Conservation (phyloP, 2,329 filamentous ascomycete genomes). For the Capronia epimyces region DNA sequence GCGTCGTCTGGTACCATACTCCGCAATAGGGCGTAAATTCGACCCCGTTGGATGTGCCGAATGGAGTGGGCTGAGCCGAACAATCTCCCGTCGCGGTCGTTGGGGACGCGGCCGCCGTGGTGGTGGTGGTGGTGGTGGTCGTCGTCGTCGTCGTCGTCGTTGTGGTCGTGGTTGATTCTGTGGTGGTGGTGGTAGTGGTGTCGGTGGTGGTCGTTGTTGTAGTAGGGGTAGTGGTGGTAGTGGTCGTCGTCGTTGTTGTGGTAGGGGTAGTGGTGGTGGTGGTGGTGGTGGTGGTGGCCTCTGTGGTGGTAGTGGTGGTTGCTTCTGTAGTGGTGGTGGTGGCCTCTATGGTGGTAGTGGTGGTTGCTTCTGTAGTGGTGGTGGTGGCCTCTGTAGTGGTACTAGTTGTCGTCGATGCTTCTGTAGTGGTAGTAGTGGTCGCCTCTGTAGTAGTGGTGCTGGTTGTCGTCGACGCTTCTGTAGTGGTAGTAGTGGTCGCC, state of each 20-base stretch:
- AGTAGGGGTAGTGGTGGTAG: neutral
- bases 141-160: neutral
- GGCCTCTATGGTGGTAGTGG: too few species aligned
- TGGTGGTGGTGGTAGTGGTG: neutral
- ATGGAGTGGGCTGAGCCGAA: neutral
- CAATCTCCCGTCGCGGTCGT: neutral
- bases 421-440: too few species aligned
- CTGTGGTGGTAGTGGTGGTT: too few species aligned
- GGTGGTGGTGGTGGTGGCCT: too few species aligned
- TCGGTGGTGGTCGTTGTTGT: neutral
- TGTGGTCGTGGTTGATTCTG: neutral
- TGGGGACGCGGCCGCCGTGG: neutral
- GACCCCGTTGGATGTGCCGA: neutral
- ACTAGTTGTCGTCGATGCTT: too few species aligned
- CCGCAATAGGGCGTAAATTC: neutral
- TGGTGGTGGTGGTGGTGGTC: neutral
- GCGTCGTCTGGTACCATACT: neutral
- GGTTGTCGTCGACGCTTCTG: neutral
- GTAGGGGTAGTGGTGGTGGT: neutral
- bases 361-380: too few species aligned
- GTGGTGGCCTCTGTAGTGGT: too few species aligned
- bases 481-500: neutral
- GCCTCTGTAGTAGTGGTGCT: neutral
- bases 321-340: too few species aligned
- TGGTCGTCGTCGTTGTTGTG: neutral